A percentile compares a stretch with the other conserved stretches of the same genome.
These are phyloP conservation scores for Aspergillus udagawae DNA, from an alignment of 2,329 filamentous ascomycete species.

Conservation along the genomic window DNA sequence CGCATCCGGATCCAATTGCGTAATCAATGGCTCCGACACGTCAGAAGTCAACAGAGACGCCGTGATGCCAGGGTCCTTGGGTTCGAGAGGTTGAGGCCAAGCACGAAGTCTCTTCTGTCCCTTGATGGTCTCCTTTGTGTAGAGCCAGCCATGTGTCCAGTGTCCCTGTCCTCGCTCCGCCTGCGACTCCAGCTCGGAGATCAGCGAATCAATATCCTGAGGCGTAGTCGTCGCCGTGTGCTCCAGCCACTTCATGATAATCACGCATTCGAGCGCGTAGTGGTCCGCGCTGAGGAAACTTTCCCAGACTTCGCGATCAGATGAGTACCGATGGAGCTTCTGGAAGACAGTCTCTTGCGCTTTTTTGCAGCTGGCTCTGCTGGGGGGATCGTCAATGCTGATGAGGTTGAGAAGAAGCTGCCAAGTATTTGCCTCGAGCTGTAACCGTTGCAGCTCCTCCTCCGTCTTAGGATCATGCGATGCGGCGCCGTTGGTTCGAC, in stretches of 20 bases:
- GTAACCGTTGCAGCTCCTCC: conserved; percentile 55
- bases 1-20: conserved; percentile 89
- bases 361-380: conserved; percentile 34
- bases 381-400: conserved; percentile 60
- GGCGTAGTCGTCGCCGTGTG: conserved; percentile 64
- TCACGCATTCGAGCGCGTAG: conserved; percentile 70
- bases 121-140: conserved; percentile 87
- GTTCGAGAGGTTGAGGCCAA: conserved; percentile 62
- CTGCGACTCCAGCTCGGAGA: conserved; percentile 69
- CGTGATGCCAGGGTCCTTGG: conserved; percentile 54
- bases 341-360: conserved; percentile 39
- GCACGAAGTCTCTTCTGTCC: conserved; percentile 75
- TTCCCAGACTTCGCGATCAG: conserved; percentile 62
- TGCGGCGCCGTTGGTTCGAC: conserved; percentile 14
- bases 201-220: conserved; percentile 70
- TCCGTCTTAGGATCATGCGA: conserved; percentile 23
- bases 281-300: conserved; percentile 71
- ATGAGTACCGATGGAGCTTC: conserved; percentile 53
- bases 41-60: conserved; percentile 56
- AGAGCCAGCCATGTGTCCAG: conserved; percentile 85
- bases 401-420: conserved; percentile 74
- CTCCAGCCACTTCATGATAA: conserved; percentile 83
- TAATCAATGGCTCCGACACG: conserved; percentile 64
- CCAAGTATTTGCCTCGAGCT: conserved; percentile 88
- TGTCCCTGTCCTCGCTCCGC: conserved; percentile 72